Base-by-base conservation (phyloP, 352 stramenopile species). In the Phytophthora fragariaefolia region DNA sequence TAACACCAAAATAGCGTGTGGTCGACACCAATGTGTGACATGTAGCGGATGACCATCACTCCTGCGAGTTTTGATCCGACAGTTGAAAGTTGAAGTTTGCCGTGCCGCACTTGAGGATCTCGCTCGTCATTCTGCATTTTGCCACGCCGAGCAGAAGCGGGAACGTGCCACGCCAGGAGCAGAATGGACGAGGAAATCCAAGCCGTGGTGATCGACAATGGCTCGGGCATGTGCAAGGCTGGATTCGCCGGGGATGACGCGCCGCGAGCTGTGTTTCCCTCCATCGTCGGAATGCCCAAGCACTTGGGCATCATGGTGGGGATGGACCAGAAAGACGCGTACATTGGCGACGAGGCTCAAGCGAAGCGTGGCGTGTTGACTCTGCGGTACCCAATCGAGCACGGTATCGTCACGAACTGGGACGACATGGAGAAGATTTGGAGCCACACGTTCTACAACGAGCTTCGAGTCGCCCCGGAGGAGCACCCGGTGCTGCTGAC, bases 361-460 rank as follows among this genome's bases (percentile, higher is more conserved):
- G 88, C 83, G 30, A 98, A 98, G 80, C 89, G 94, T 62, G 93
- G 95, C 68, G 91, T 98, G 27, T 69, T 98, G 22, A 98, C 89
- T 42, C 77, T 98, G 64, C 92, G 98, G 74, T 99, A 99, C 80
- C 97, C 97, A 8, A 99, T 99, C 58, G 97, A 99, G 80, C 97
- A 99, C 84, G 98, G 97, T 55, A 99, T 99, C 70, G 97, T 99
- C 28, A 99, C 96, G 56, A 99, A 99, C 88, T 99, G 98, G 98
- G 97, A 99, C 80, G 96, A 99, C 80, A 99, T 99, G 97, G 97
- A 99, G 80, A 99, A 99, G 90, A 99, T 99, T 69, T 99, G 98
- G 98, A 87, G 99, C 80, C 97, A 99, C 89, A 99, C 97, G 58
- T 99, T 99, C 85, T 99, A 99, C 92, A 99, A 99, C 80, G 94